Percentiles rank a stretch among this genome's conserved stretches.
phyloP scores from a whole-genome alignment of 352 stramenopile genomes.

The Globisporangium cylindrosporum region DNA sequence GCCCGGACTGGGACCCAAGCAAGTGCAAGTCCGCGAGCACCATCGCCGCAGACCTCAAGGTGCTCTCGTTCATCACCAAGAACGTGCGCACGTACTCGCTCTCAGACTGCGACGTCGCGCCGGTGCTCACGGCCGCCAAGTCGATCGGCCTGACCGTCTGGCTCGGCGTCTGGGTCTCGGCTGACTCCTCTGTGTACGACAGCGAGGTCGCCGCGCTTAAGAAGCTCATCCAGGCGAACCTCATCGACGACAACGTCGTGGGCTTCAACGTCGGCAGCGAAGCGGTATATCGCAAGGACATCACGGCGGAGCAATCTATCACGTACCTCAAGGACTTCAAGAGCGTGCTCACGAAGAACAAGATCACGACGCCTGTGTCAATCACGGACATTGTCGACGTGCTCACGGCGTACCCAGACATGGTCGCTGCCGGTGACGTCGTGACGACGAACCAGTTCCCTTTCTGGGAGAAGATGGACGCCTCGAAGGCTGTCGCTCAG shows the following conservation, averaged over 20 bases:
- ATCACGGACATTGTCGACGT: conserved; percentile 84
- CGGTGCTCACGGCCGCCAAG: conserved; percentile 71
- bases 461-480: conserved; percentile 75
- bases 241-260: conserved; percentile 80
- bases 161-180: conserved; percentile 81
- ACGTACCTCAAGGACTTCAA: conserved; percentile 76
- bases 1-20: conserved; percentile 69
- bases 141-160: conserved; percentile 65
- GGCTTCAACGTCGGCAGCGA: conserved; percentile 84
- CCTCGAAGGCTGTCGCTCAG: conserved; percentile 52
- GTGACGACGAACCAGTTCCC: conserved; percentile 86
- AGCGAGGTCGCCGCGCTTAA: conserved; percentile 66
- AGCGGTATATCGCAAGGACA: conserved; percentile 75
- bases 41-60: conserved; percentile 71
- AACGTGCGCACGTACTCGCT: conserved; percentile 84
- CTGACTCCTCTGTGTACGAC: conserved; percentile 57
- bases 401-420: conserved; percentile 72
- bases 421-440: conserved; percentile 71
- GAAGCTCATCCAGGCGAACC: conserved; percentile 45
- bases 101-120: conserved; percentile 68
- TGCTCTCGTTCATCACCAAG: conserved; percentile 57
- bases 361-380: conserved; percentile 55
- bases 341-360: conserved; percentile 54
- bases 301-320: conserved; percentile 66
- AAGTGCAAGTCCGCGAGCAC: conserved; percentile 72